phyloP scores from a whole-genome alignment of 495 filamentous ascomycete species.

The Bacidia rubella region DNA sequence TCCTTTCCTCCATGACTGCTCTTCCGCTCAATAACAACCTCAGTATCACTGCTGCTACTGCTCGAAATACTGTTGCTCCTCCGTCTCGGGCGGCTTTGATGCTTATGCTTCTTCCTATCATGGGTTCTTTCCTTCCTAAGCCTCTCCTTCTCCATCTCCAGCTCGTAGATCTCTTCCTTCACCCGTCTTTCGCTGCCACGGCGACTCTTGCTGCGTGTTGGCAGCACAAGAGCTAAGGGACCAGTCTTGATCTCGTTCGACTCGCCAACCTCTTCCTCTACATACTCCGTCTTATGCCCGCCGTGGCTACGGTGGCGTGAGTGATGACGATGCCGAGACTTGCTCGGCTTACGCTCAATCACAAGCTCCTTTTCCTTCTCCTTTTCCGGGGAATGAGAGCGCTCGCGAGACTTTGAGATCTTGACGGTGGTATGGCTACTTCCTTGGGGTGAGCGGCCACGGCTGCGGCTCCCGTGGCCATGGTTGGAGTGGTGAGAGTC shows the following conservation, averaged over 20 bases:
- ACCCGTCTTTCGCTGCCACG: slow-evolving; percentile 37
- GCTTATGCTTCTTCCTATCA: slow-evolving; percentile 26
- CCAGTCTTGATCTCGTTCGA: slow-evolving; percentile 37
- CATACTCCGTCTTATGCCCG: slow-evolving; percentile 21
- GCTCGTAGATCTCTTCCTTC: slow-evolving; percentile 39
- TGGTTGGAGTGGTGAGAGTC: slow-evolving; percentile 6
- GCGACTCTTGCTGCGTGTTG: slow-evolving; percentile 21
- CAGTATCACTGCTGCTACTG: slow-evolving; percentile 41
- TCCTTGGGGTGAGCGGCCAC: slow-evolving; percentile 9
- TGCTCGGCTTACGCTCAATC: slow-evolving; percentile 9
- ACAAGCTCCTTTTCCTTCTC: slow-evolving; percentile 3
- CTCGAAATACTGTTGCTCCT: background rate
- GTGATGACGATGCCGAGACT: slow-evolving; percentile 6
- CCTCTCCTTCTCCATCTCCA: slow-evolving; percentile 38
- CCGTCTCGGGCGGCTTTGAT: slow-evolving; percentile 33
- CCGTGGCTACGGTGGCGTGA: slow-evolving; percentile 24
- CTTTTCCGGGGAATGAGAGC: slow-evolving; percentile 6
- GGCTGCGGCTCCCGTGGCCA: slow-evolving; percentile 1
- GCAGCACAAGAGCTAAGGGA: slow-evolving; percentile 41
- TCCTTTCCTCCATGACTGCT: slow-evolving; percentile 25
- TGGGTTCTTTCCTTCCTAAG: slow-evolving; percentile 29
- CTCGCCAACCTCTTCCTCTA: slow-evolving; percentile 30
- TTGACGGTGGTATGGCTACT: slow-evolving; percentile 3
- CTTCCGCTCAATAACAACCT: slow-evolving; percentile 35
- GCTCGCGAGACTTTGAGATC: background rate